A percentile compares a stretch with the other conserved stretches of the same genome.
phyloP scores from a whole-genome alignment of 2,329 filamentous ascomycete genomes.

The Teratosphaeria viscida region DNA sequence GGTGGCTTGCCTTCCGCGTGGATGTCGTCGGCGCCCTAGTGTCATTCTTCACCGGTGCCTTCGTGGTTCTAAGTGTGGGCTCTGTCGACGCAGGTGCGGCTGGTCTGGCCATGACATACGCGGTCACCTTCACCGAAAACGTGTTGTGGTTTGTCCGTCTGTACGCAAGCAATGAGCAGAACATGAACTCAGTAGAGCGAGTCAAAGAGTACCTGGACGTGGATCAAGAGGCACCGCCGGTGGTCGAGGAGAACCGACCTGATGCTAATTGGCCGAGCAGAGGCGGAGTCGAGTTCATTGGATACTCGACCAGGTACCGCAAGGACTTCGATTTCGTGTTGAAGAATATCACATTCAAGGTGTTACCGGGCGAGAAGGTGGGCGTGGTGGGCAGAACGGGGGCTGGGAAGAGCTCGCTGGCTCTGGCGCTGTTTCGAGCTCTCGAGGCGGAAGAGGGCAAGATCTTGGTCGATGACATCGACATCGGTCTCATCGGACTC shows the following conservation, averaged over 20 bases:
- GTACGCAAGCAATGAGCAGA: slow-evolving; percentile 93
- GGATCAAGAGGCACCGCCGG: slow-evolving; percentile 75
- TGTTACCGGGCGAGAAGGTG: slow-evolving; percentile 79
- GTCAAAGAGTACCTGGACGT: slow-evolving; percentile 96
- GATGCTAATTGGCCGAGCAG: slow-evolving; percentile 72
- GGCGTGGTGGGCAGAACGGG: slow-evolving; percentile 93
- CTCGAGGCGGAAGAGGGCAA: slow-evolving; percentile 83
- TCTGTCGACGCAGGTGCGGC: slow-evolving; percentile 82
- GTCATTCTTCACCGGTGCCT: slow-evolving; percentile 84
- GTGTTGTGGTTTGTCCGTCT: slow-evolving; percentile 91
- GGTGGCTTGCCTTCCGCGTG: slow-evolving; percentile 89
- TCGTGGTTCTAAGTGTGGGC: slow-evolving; percentile 75
- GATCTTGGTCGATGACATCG: slow-evolving; percentile 83
- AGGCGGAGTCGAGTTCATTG: slow-evolving; percentile 76
- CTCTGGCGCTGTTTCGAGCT: slow-evolving; percentile 84
- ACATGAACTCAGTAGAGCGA: slow-evolving; percentile 98
- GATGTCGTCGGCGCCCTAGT: slow-evolving; percentile 86
- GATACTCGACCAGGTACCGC: slow-evolving; percentile 83
- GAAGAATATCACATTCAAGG: slow-evolving; percentile 73
- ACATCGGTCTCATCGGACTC: slow-evolving; percentile 83
- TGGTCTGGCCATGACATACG: slow-evolving; percentile 88
- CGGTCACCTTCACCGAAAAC: slow-evolving; percentile 93
- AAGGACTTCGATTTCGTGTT: slow-evolving; percentile 80
- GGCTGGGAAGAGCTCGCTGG: slow-evolving; percentile 91
- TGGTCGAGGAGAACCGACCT: slow-evolving; percentile 70